Evolutionary conservation across 805 yeast species (phyloP).

Genomic region (Scheffersomyces spartinae): DNA sequence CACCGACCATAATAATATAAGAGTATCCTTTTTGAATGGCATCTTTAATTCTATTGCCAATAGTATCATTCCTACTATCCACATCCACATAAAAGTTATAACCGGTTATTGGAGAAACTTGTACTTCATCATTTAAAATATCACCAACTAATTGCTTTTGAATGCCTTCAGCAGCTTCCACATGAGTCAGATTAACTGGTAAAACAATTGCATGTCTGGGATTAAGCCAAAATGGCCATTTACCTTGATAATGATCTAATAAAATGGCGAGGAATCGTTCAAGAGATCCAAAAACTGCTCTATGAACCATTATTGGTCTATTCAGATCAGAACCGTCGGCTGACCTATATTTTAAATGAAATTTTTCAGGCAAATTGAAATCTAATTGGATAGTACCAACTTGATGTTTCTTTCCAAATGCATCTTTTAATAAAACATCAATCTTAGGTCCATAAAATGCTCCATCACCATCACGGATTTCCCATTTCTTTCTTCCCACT

Average conservation of each 20-base stretch:
- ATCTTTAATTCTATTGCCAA: constrained; percentile 71
- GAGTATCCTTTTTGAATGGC: constrained; percentile 67
- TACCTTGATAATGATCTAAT: constrained; percentile 81
- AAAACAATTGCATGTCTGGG: constrained; percentile 83
- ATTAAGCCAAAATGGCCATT: constrained; percentile 96
- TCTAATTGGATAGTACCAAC: constrained; percentile 94
- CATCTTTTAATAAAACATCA: constrained; percentile 75
- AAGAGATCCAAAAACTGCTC: constrained; percentile 91
- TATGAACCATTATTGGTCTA: constrained; percentile 87
- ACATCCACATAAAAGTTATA: constrained; percentile 64
- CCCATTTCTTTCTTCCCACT: constrained; percentile 47
- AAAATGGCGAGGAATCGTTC: constrained; percentile 88
- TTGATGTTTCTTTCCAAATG: constrained; percentile 73
- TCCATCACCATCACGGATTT: constrained; percentile 84
- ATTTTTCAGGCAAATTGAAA: constrained; percentile 84
- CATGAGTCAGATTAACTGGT: constrained; percentile 62
- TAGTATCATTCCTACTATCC: constrained; percentile 64
- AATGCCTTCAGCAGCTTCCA: constrained; percentile 40
- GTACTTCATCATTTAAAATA: constrained; percentile 12
- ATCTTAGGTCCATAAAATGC: constrained; percentile 96
- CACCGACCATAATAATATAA: constrained; percentile 79
- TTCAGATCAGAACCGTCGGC: constrained; percentile 37
- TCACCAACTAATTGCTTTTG: constrained; percentile 37
- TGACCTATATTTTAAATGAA: constrained; percentile 54
- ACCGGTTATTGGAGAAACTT: constrained; percentile 45